Conservation (phyloP, 768 basidiomycete genomes). For the Rhodotorula taiwanensis region DNA sequence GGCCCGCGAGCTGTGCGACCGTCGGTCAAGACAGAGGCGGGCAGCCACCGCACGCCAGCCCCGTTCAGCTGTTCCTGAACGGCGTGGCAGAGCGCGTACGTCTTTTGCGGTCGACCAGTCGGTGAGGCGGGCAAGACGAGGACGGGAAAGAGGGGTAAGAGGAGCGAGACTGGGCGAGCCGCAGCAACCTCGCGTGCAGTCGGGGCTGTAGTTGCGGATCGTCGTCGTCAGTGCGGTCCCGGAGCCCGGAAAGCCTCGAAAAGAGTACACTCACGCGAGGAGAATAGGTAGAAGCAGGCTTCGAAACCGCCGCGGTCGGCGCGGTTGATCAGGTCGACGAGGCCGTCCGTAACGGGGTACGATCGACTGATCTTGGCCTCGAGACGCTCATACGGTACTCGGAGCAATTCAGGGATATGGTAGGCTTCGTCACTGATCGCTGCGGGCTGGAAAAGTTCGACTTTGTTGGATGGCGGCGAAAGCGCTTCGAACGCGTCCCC, state of each 20-base stretch:
- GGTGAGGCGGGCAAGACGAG: conserved; percentile 30
- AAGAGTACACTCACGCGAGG: conserved; percentile 29
- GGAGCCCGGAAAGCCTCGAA: not conserved
- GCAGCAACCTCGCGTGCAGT: conserved; percentile 12
- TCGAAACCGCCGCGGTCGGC: conserved; percentile 12
- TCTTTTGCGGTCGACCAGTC: conserved; percentile 27
- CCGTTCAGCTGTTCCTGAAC: conserved; percentile 21
- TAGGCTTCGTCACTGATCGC: no score
- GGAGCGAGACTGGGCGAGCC: conserved; percentile 14
- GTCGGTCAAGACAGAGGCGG: not conserved
- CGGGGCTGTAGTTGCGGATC: conserved; percentile 5
- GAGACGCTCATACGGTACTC: conserved; percentile 10
- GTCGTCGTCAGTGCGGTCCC: no score
- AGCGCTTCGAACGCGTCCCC: not conserved
- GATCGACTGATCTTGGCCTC: conserved; percentile 15
- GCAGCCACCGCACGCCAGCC: conserved; percentile 23
- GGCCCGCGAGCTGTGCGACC: not conserved
- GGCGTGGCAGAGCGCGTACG: conserved; percentile 9
- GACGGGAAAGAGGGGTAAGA: conserved; percentile 27
- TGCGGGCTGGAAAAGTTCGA: conserved; percentile 7
- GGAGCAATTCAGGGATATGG: not conserved
- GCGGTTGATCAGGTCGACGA: not conserved
- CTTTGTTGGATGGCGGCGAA: not conserved
- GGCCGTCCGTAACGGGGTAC: conserved; percentile 11
- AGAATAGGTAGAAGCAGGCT: conserved; percentile 17